A percentile compares a stretch with the other conserved stretches of the same genome.
Evolutionary conservation across 2,329 filamentous ascomycete species (phyloP).

Genomic region (Alternaria panax): DNA sequence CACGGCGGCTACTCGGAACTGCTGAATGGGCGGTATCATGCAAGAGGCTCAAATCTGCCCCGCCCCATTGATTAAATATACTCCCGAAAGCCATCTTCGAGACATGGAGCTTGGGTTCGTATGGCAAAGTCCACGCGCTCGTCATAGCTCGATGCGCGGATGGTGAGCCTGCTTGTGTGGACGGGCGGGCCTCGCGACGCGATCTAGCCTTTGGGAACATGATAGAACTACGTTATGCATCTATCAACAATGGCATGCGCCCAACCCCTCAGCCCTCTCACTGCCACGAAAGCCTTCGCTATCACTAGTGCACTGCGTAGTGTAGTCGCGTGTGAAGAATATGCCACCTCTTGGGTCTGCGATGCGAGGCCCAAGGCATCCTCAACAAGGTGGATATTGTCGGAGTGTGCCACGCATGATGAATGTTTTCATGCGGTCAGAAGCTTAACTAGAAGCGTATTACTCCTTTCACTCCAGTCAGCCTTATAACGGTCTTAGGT

Average conservation of each 20-base stretch:
- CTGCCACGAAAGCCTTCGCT: not conserved
- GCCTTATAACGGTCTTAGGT: conserved; percentile 38
- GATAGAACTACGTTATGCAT: not conserved
- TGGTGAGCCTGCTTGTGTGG: conserved; percentile 4
- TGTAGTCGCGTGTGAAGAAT: conserved; percentile 4
- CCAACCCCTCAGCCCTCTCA: not conserved
- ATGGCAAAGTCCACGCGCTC: conserved; percentile 9
- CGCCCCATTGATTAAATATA: conserved; percentile 7
- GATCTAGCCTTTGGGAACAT: not conserved
- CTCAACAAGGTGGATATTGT: conserved; percentile 12
- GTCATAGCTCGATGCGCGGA: conserved; percentile 8
- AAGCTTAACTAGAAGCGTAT: conserved; percentile 23
- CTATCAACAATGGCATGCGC: not conserved
- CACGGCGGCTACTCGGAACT: conserved; percentile 23
- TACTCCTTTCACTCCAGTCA: conserved; percentile 34
- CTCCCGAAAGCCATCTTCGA: not conserved
- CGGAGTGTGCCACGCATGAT: conserved; percentile 22
- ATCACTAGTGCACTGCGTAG: not conserved
- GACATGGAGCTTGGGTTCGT: not conserved
- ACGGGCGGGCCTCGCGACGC: not conserved
- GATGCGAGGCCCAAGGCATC: conserved; percentile 20
- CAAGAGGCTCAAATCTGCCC: conserved; percentile 9
- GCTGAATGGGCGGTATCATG: conserved; percentile 17
- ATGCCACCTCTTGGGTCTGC: conserved; percentile 10
- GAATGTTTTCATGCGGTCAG: conserved; percentile 16